Percentiles rank a stretch among this genome's conserved stretches.
phyloP scores from a whole-genome alignment of 805 yeast species.

The Candida coquimbonensis region DNA sequence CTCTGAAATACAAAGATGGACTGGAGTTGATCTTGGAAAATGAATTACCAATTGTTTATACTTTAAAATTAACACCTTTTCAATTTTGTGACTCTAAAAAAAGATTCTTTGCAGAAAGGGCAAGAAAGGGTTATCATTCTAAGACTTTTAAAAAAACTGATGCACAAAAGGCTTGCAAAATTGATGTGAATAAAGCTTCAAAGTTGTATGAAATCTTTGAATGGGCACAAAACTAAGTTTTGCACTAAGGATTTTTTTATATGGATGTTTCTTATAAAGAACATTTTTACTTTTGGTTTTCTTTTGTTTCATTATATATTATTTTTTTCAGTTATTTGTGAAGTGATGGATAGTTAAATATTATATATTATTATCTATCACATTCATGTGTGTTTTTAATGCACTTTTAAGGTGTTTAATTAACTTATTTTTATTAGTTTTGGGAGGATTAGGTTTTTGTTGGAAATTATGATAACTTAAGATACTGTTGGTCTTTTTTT shows the following conservation, averaged over 20 bases:
- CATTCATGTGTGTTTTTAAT: too few species aligned
- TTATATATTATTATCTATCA: too few species aligned
- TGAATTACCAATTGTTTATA: conserved; percentile 11
- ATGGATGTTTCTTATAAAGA: background rate
- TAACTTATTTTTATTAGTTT: too few species aligned
- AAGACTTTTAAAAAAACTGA: conserved; percentile 92
- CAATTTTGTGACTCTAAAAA: conserved; percentile 53
- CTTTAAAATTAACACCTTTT: conserved; percentile 18
- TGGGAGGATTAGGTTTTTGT: too few species aligned
- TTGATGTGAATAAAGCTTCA: conserved; percentile 94
- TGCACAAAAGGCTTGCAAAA: conserved; percentile 95
- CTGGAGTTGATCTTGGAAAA: conserved; percentile 5
- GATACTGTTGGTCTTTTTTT: too few species aligned
- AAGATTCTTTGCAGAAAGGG: conserved; percentile 84
- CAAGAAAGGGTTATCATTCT: conserved; percentile 59
- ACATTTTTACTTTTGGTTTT: background rate
- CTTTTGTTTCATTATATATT: too few species aligned
- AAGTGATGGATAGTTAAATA: too few species aligned
- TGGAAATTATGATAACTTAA: background rate
- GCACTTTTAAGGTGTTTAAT: too few species aligned
- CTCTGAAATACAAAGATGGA: conserved; percentile 9
- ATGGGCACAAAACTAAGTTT: conserved; percentile 35
- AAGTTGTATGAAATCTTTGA: conserved; percentile 87
- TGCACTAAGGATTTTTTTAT: background rate
- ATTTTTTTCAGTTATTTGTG: too few species aligned